Base-by-base conservation (phyloP, 495 filamentous ascomycete genomes). In the Penicillium cinerascens region DNA sequence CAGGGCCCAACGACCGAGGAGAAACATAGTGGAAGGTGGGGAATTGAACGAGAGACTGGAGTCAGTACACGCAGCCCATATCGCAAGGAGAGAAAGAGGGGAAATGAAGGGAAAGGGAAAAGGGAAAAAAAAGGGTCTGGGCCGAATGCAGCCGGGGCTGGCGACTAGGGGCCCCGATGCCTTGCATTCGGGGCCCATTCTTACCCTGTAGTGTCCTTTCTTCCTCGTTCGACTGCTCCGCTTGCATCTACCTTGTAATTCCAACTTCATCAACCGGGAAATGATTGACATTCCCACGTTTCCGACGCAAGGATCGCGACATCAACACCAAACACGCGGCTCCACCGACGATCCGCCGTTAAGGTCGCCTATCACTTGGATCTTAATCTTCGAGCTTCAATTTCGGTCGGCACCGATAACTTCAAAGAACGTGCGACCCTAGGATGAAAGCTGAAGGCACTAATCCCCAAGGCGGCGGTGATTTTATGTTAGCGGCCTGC, bases 41-140 rank as follows among this genome's bases (percentile, higher is more conserved):
- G 25, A 33, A 42, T 35, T 49, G 16, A 40, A 11, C 36, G 18
- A 42, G 29, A 11, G 38, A 42, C 47, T 27, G 36, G 46, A 10
- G 5, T 49, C 38, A 49, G 16, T 18, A 35, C 11, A 17, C 16
- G 38, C 38, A 42, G 47, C 38, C 47, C 47, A 49, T 49, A 27
- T 23, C 29, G 47, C 16, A 41, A 42, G 17, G 38, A 26, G 20
- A 26, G 18, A 20, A 43, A 23, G 15, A 39, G 20, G 29, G 33
- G 44, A 2, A 21, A 22, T 4, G 5, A 23, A 39, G 22, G 25
- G 26, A 27, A 51, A 22, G 27, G 21, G 36, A 52, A 43, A 22
- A 25, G 9, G 40, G 40, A 42, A 7, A 22, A 42, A 43, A 25
- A 43, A 43, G 41, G 21, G 23, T 21, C 18, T 21, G 41, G 20